Percentiles rank a stretch among this genome's conserved stretches.
phyloP scores from a whole-genome alignment of 2,329 filamentous ascomycete species.

The Fusarium austroafricanum region DNA sequence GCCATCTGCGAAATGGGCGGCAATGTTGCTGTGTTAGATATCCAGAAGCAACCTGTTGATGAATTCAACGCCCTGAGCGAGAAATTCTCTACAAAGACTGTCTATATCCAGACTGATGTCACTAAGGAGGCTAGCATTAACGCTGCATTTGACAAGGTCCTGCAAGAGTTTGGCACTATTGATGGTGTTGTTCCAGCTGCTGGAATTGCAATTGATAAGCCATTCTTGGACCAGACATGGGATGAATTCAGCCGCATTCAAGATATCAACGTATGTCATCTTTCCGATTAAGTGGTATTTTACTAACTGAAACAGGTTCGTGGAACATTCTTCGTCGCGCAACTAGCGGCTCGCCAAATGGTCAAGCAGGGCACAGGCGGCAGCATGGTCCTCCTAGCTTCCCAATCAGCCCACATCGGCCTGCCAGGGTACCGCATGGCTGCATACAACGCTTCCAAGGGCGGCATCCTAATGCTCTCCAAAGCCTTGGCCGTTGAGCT shows the following conservation, averaged over 20 bases:
- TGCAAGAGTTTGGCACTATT: slow-evolving; percentile 45
- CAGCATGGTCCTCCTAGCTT: slow-evolving; percentile 51
- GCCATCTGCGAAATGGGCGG: slow-evolving; percentile 57
- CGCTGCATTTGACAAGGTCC: slow-evolving; percentile 38
- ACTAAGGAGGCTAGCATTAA: slow-evolving; percentile 47
- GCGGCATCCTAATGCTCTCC: slow-evolving; percentile 55
- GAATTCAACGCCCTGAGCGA: slow-evolving; percentile 44
- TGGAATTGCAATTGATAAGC: slow-evolving; percentile 58
- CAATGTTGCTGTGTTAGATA: slow-evolving; percentile 53
- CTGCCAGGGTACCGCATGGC: slow-evolving; percentile 47
- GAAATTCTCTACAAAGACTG: slow-evolving; percentile 41
- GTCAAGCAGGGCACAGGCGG: slow-evolving; percentile 53
- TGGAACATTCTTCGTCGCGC: slow-evolving; percentile 56
- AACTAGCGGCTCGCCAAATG: slow-evolving; percentile 55
- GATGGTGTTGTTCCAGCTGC: slow-evolving; percentile 51
- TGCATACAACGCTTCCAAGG: slow-evolving; percentile 58
- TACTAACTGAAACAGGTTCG: slow-evolving; percentile 47
- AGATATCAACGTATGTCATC: slow-evolving; percentile 54
- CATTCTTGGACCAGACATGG: slow-evolving; percentile 58
- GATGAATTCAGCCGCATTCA: slow-evolving; percentile 55
- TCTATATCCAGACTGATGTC: slow-evolving; percentile 50
- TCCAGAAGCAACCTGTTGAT: slow-evolving; percentile 47
- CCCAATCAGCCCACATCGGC: slow-evolving; percentile 41
- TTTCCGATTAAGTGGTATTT: accelerated
- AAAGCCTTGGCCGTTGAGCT: slow-evolving; percentile 54